These are phyloP conservation scores for Malus hybrid DNA, from an alignment of 331 rosid species.

Conservation along the genomic window DNA sequence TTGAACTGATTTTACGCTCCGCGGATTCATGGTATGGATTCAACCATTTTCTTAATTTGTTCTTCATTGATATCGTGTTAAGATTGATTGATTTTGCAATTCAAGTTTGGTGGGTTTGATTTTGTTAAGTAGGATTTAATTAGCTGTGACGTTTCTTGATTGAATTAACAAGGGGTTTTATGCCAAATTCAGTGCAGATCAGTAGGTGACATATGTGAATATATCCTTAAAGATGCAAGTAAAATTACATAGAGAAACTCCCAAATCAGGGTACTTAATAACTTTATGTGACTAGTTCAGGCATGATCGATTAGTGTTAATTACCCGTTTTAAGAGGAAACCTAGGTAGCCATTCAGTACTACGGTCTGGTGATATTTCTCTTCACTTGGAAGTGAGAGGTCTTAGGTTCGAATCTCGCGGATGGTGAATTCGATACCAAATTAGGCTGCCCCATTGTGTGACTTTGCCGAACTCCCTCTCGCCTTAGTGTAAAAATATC, in stretches of 20 bases:
- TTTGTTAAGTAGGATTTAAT: neutral
- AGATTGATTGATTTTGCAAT: neutral
- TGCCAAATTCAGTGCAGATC: neutral
- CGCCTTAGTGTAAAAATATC: too few relatives aligned
- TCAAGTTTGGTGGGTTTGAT: neutral
- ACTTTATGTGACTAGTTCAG: neutral
- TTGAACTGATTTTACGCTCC: neutral
- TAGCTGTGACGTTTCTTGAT: neutral
- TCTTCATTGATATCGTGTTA: neutral
- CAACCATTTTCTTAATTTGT: neutral
- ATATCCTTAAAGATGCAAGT: neutral
- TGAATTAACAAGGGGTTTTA: neutral
- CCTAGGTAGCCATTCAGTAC: too few relatives aligned
- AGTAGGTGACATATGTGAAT: neutral
- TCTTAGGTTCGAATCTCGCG: too few relatives aligned
- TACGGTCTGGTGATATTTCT: too few relatives aligned
- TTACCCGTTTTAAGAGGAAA: too few relatives aligned
- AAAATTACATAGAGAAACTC: neutral
- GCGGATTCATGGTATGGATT: slow-evolving; percentile 21
- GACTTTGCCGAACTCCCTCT: too few relatives aligned
- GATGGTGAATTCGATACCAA: too few relatives aligned
- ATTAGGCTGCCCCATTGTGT: too few relatives aligned
- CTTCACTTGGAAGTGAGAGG: too few relatives aligned
- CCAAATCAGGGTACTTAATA: neutral
- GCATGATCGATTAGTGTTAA: neutral